These are phyloP conservation scores for Tephrocybe sp. DNA, from an alignment of 768 basidiomycete species.

Conservation along the genomic window DNA sequence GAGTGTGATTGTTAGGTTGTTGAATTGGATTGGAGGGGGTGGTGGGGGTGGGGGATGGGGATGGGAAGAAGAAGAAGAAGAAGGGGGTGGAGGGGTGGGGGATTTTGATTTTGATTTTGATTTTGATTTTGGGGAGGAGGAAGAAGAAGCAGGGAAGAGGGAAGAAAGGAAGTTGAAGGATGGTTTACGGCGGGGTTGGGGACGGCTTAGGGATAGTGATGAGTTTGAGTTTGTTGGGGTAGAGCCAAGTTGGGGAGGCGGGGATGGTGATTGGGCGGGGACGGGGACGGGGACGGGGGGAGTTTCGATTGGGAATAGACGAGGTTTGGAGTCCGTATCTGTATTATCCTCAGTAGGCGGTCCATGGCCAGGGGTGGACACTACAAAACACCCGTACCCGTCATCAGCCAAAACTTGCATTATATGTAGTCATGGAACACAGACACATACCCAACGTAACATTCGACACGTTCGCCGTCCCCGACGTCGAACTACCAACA, in stretches of 20 bases:
- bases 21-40: conserved; percentile 27
- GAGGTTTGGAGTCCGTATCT: background rate
- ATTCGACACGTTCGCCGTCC: background rate
- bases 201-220: too few species aligned
- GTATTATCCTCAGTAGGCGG: too few species aligned
- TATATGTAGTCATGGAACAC: background rate
- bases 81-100: too few species aligned
- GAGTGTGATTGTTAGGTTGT: conserved; percentile 37
- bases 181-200: too few species aligned
- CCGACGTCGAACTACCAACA: conserved; percentile 9
- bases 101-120: too few species aligned
- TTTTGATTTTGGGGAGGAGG: background rate
- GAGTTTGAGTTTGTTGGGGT: too few species aligned
- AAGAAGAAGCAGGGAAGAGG: background rate
- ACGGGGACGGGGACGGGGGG: background rate
- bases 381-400: too few species aligned
- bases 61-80: background rate
- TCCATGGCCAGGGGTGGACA: too few species aligned
- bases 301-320: background rate
- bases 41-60: background rate
- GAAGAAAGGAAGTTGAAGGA: background rate
- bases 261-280: too few species aligned
- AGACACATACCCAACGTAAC: background rate
- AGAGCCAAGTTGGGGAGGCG: too few species aligned
- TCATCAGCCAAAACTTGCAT: background rate